Percentiles rank a stretch among this genome's conserved stretches.
phyloP scores from a whole-genome alignment of 805 yeast genomes.

The Saccharomycopsis oosterbeekiorum region DNA sequence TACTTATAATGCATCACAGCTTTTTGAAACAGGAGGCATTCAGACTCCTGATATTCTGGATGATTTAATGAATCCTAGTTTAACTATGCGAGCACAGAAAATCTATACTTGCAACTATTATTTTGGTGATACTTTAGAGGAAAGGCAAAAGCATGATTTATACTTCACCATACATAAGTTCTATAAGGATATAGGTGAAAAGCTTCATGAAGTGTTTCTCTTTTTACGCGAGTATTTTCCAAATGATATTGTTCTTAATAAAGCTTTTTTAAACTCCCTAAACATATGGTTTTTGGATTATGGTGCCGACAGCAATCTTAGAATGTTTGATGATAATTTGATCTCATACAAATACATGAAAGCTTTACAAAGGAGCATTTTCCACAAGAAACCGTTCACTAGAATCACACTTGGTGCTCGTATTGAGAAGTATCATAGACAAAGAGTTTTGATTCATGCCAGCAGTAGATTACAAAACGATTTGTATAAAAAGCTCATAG shows the following conservation, averaged over 20 bases:
- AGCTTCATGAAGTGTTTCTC: constrained; percentile 47
- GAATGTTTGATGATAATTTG: constrained; percentile 41
- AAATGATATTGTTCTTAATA: constrained; percentile 56
- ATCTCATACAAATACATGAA: constrained; percentile 48
- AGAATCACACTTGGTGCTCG: constrained; percentile 71
- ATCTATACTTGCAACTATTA: constrained; percentile 55
- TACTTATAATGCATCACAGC: not conserved
- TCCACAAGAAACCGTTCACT: constrained; percentile 60
- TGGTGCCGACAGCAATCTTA: constrained; percentile 60
- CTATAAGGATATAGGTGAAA: constrained; percentile 49
- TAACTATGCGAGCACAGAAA: constrained; percentile 50
- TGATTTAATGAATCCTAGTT: constrained; percentile 40
- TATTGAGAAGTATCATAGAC: constrained; percentile 62
- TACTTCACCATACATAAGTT: constrained; percentile 49
- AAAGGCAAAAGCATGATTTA: constrained; percentile 32
- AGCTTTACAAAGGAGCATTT: constrained; percentile 52
- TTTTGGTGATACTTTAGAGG: constrained; percentile 46
- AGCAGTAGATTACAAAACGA: constrained; percentile 63
- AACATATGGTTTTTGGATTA: constrained; percentile 76
- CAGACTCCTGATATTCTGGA: constrained; percentile 27
- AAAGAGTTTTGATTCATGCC: constrained; percentile 60
- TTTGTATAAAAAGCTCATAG: constrained; percentile 51
- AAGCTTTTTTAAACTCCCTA: constrained; percentile 50
- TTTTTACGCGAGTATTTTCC: constrained; percentile 40
- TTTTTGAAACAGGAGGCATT: constrained; percentile 9